These are phyloP conservation scores for Elongisporangium undulatum DNA, from an alignment of 352 stramenopile species.

Conservation along the genomic window DNA sequence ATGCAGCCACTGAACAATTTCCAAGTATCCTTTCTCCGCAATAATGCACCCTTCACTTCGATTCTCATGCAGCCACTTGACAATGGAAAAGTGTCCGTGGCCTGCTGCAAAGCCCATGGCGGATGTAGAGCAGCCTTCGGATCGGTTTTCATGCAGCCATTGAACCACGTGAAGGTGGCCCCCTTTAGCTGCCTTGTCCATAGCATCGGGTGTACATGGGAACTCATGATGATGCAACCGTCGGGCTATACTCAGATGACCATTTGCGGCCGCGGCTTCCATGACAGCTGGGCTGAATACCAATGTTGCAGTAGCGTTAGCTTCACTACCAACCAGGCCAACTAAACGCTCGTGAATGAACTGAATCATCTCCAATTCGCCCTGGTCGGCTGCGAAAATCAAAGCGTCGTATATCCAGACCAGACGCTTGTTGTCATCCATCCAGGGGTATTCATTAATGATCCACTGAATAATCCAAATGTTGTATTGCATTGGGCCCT, in stretches of 20 bases:
- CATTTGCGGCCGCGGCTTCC: background rate
- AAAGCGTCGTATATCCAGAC: background rate
- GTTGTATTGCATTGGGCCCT: background rate
- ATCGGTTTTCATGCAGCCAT: slow-evolving; percentile 23
- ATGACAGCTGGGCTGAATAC: background rate
- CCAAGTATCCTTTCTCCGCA: slow-evolving; percentile 14
- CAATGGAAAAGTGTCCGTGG: slow-evolving; percentile 17
- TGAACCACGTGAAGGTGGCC: slow-evolving; percentile 26
- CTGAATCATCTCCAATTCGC: background rate
- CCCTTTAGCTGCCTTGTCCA: slow-evolving; percentile 23
- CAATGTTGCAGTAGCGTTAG: background rate
- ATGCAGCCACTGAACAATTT: slow-evolving; percentile 18
- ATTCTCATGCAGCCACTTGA: slow-evolving; percentile 21
- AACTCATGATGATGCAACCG: slow-evolving; percentile 6
- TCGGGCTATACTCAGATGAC: slow-evolving; percentile 8
- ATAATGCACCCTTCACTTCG: slow-evolving; percentile 18
- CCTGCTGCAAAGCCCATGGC: slow-evolving; percentile 25
- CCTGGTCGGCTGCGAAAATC: background rate
- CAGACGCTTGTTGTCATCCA: background rate
- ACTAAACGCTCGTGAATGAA: background rate
- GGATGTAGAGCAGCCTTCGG: slow-evolving; percentile 21
- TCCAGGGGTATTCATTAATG: background rate
- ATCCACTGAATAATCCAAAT: background rate
- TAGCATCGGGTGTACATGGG: slow-evolving; percentile 16
- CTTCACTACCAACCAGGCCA: background rate